Evolutionary conservation across 345 rosid species (phyloP), one percentile per base, ranked within the genome.

Genomic region (Schrenkiella parvula): DNA sequence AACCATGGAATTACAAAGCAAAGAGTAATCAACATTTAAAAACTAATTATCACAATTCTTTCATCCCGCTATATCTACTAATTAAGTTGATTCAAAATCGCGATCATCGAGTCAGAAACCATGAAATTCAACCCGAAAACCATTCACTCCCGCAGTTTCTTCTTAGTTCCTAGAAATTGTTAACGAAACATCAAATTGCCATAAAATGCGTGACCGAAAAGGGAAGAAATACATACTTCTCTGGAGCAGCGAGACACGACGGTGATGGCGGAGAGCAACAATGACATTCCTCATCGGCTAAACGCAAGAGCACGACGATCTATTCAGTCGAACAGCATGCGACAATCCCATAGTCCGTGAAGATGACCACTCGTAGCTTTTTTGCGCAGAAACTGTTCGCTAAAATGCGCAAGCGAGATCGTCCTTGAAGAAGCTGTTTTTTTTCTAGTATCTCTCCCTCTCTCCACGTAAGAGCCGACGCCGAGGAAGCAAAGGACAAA

Each of bases 281-380:
- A 80, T 63, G 56, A 68, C 89, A 85, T 80, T 84, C 90, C 86
- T 90, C 96, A 92, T 87, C 78, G 80, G 77, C 77, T 63, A 74
- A 58, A 54, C 47, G 14, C 26, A 50, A 9, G 47, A 64, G 66
- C 25, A 54, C 73, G 64, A 58, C 73, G 62, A 69, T 69, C 44
- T 26, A 69, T 2, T 71, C 13, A 64, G 43, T 59, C 21, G 53
- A 66, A 48, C 15, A 18, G 39, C 51, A 17, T 43, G 64, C 37
- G 66, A 44, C 1, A 46, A 51, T 50, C 68, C 71, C 69, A 38
- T 52, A 31, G 32, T 37, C 66, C 54, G 53, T 51, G 8, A 0
- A 22, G 22, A 17, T 48, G 65, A 75, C 76, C 22, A 15, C 43
- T 54, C 29, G 34, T 38, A 13, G 1, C 2, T 31, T 66, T 66